A percentile compares a stretch with the other conserved stretches of the same genome.
These are phyloP conservation scores for Penicillium sp. DNA, from an alignment of 2,329 filamentous ascomycete genomes.

Conservation along the genomic window DNA sequence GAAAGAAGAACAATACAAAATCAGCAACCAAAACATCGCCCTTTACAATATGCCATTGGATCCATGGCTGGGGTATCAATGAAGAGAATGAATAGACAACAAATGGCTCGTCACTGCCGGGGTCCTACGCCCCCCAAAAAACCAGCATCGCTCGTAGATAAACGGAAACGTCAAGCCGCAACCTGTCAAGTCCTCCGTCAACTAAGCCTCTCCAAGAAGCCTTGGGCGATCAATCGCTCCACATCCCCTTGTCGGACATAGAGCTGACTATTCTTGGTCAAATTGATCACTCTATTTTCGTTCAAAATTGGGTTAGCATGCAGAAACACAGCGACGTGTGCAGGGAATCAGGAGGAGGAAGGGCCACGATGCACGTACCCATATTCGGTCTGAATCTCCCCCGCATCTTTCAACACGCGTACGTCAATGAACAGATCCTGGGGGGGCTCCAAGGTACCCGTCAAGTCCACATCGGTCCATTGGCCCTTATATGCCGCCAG, in stretches of 20 bases:
- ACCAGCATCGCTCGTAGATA: too few species aligned
- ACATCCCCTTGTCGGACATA: slow-evolving; percentile 95
- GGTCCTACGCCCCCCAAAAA: too few species aligned
- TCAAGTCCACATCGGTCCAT: slow-evolving; percentile 96
- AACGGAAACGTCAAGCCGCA: too few species aligned
- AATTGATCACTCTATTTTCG: slow-evolving; percentile 68
- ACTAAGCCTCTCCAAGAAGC: slow-evolving; percentile 84
- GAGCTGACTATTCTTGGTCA: slow-evolving; percentile 98
- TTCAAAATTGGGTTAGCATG: too few species aligned
- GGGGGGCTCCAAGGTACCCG: slow-evolving; percentile 89
- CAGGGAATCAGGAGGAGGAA: too few species aligned
- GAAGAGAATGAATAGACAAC: slow-evolving; percentile 1
- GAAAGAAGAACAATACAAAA: too few species aligned
- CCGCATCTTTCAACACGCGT: slow-evolving; percentile 88
- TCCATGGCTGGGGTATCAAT: slow-evolving; percentile 13
- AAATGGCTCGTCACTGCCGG: too few species aligned
- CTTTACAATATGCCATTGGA: background rate
- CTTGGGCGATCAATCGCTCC: slow-evolving; percentile 86
- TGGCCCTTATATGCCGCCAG: slow-evolving; percentile 95
- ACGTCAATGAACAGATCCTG: slow-evolving; percentile 95
- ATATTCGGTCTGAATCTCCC: slow-evolving; percentile 98
- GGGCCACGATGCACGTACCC: slow-evolving; percentile 55
- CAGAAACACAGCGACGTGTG: too few species aligned
- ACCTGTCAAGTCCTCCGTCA: slow-evolving; percentile 43
- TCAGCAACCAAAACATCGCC: background rate